Evolutionary conservation across 352 stramenopile species (phyloP).

Genomic region (Phytophthora megakarya): DNA sequence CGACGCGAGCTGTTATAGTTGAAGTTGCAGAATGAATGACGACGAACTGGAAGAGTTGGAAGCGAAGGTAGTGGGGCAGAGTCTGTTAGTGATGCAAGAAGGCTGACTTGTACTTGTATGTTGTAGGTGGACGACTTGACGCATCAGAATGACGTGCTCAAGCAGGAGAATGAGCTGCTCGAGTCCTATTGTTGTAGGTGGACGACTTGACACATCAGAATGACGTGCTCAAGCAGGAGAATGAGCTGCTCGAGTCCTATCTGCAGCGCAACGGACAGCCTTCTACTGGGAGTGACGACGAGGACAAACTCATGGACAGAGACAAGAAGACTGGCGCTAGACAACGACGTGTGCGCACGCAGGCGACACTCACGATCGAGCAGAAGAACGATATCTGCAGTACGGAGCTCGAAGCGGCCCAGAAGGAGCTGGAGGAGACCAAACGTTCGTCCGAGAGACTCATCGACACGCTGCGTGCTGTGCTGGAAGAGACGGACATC

Average conservation of each 20-base stretch:
- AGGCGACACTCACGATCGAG: conserved; percentile 86
- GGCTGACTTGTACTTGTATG: not conserved
- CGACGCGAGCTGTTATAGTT: conserved; percentile 3
- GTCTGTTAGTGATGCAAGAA: too few species aligned
- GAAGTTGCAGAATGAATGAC: conserved; percentile 50
- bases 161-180: conserved; percentile 92
- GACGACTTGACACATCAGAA: conserved; percentile 88
- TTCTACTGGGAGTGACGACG: conserved; percentile 58
- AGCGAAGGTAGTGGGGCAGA: conserved; percentile 52
- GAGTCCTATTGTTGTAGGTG: conserved; percentile 88
- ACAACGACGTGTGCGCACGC: conserved; percentile 61
- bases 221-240: conserved; percentile 90
- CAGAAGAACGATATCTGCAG: conserved; percentile 93
- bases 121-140: conserved; percentile 72
- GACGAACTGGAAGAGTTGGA: conserved; percentile 80
- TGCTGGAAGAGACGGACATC: conserved; percentile 95
- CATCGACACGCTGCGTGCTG: conserved; percentile 93
- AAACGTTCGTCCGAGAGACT: conserved; percentile 91
- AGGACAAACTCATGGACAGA: conserved; percentile 62
- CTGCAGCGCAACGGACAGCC: conserved; percentile 64
- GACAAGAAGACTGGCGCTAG: conserved; percentile 50
- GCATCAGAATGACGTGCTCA: conserved; percentile 86
- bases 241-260: conserved; percentile 91
- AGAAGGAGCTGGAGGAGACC: conserved; percentile 91
- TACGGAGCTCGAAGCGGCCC: conserved; percentile 84